Conservation (phyloP, 2,329 filamentous ascomycete species). For the Herpotrichia juniperi region DNA sequence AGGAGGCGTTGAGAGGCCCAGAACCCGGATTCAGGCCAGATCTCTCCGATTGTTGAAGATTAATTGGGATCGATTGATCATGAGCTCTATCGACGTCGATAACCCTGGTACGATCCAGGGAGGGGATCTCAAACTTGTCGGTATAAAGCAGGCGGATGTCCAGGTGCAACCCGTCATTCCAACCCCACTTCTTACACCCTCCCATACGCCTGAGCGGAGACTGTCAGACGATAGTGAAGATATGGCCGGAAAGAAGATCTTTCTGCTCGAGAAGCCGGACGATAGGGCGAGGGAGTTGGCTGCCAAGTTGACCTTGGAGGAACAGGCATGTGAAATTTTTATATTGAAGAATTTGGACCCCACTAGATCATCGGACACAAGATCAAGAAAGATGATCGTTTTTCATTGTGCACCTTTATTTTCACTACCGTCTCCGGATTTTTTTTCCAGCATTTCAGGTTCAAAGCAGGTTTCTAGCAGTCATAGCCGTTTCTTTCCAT, state of each 20-base stretch:
- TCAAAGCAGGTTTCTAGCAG: no score
- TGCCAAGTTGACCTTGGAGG: constrained; percentile 43
- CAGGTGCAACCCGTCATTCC: constrained; percentile 36
- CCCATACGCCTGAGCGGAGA: constrained; percentile 32
- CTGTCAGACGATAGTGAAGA: constrained; percentile 23
- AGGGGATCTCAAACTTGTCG: constrained; percentile 26
- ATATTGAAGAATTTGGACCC: constrained; percentile 8
- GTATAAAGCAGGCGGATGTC: constrained; percentile 41
- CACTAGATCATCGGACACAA: not conserved
- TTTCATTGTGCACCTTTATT: not conserved
- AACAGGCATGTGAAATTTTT: constrained; percentile 40
- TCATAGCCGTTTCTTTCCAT: no score
- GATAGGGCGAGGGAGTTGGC: constrained; percentile 43
- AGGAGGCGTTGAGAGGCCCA: constrained; percentile 19
- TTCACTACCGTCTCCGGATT: not conserved
- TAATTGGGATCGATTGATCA: constrained; percentile 29
- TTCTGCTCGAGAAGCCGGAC: constrained; percentile 36
- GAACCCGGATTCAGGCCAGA: constrained; percentile 34
- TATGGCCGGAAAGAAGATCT: constrained; percentile 44
- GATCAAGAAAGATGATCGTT: constrained; percentile 1
- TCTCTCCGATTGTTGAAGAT: constrained; percentile 26
- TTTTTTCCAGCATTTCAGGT: not conserved
- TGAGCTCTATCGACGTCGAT: constrained; percentile 38
- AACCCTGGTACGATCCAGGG: constrained; percentile 32
- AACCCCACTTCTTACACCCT: constrained; percentile 36